Base-by-base conservation (phyloP, 129 eudicot species). In the Lonicera japonica region DNA sequence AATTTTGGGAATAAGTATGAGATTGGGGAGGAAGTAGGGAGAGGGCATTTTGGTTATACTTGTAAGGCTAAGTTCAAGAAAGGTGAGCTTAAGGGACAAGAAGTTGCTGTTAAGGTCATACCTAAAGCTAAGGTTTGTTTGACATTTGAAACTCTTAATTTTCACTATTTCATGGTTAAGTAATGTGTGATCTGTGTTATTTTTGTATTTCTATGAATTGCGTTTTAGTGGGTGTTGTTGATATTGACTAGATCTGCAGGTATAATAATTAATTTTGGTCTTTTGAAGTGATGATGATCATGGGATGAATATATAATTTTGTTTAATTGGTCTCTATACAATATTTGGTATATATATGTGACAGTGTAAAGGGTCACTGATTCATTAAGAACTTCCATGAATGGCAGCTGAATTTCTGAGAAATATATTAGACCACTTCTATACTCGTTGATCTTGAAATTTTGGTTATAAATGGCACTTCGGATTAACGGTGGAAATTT, bases 21-120 rank as follows among this genome's bases (percentile, higher is more conserved):
- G 73, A 11, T 87, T 5, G 96, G 98, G 39, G 96, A 87, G 5
- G 98, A 92, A 40, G 91, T 91, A 0, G 95, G 98, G 56, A 78
- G 95, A 72, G 96, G 98, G 53, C 98, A 92, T 85, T 92, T 92
- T 83, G 98, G 96, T 61, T 85, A 73, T 56, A 92, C 98, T 67
- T 77, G 96, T 65, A 70, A 68, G 56, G 98, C 96, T 21, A 84
- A 74, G 67, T 75, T 74, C 21, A 88, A 88, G 68, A 92, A 92
- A 64, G 98, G 98, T 10, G 95, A 84, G 24, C 59, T 87, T 21
- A 92, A 87, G 74, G 98, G 95, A 13, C 86, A 80, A 43, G 85
- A 85, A 34, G 95, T 92, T 70, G 98, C 98, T 21, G 96, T 92
- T 54, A 92, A 92, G 73, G 86, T 92, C 78, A 88, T 92, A 34